Evolutionary conservation across 1,284 basidiomycete species (phyloP).

Genomic region (Ceratobasidium sp.): DNA sequence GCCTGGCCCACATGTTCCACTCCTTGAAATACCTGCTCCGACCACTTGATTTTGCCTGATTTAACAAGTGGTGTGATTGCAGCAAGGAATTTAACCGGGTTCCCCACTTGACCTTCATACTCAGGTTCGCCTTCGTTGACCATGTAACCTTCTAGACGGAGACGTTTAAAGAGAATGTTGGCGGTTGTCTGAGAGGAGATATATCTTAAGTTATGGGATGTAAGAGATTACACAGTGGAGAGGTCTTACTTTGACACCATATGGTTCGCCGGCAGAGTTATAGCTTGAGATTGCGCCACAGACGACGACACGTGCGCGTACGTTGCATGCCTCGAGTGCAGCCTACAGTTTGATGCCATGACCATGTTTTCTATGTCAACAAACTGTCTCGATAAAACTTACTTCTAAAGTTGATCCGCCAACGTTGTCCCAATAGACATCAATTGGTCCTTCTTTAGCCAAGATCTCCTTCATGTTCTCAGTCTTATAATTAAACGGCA

Average conservation of each 20-base stretch:
- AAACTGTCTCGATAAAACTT: not conserved
- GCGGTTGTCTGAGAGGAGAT: constrained; percentile 43
- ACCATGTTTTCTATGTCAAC: not conserved
- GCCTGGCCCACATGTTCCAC: constrained; percentile 32
- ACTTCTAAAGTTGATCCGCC: constrained; percentile 41
- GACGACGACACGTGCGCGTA: constrained; percentile 46
- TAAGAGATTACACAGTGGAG: not conserved
- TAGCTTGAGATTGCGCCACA: constrained; percentile 47
- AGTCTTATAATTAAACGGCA: constrained; percentile 56
- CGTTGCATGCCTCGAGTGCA: constrained; percentile 47
- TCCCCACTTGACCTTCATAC: not conserved
- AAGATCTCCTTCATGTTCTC: constrained; percentile 55
- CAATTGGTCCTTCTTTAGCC: constrained; percentile 55
- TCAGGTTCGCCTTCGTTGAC: constrained; percentile 46
- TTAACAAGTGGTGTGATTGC: constrained; percentile 34
- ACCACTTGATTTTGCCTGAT: constrained; percentile 41
- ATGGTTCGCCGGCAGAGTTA: constrained; percentile 44
- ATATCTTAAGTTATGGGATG: not conserved
- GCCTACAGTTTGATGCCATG: not conserved
- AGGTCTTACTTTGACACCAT: constrained; percentile 44
- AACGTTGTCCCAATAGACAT: constrained; percentile 45
- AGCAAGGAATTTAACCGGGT: constrained; percentile 41
- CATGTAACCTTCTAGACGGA: constrained; percentile 48
- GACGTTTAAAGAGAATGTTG: constrained; percentile 45
- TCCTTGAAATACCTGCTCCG: constrained; percentile 35